Evolutionary conservation across 2,329 filamentous ascomycete species (phyloP).

Genomic region (Botrytis paeoniae): DNA sequence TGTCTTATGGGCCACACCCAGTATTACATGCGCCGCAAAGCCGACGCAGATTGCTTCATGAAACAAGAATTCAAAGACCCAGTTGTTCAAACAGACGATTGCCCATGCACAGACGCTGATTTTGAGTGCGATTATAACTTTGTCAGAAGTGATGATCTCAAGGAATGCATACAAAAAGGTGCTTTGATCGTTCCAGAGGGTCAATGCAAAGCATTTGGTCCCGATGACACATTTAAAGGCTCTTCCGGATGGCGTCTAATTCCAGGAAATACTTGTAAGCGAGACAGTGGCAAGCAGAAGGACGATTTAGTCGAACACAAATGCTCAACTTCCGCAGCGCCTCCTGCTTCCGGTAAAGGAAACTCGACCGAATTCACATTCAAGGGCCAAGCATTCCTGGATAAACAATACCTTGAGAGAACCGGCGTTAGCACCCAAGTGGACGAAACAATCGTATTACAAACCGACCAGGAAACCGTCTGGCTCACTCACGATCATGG

Average conservation of each 20-base stretch:
- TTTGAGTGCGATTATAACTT: slow-evolving; percentile 99
- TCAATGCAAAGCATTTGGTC: slow-evolving; percentile 57
- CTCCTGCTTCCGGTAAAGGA: slow-evolving; percentile 65
- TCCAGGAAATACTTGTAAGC: slow-evolving; percentile 73
- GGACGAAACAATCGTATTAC: slow-evolving; percentile 70
- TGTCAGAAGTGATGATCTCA: slow-evolving; percentile 60
- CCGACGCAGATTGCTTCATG: slow-evolving; percentile 84
- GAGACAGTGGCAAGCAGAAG: slow-evolving; percentile 58
- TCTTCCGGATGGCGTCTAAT: slow-evolving; percentile 91
- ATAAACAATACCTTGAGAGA: slow-evolving; percentile 76
- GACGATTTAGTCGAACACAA: slow-evolving; percentile 71
- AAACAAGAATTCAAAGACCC: slow-evolving; percentile 81
- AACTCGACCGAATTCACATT: slow-evolving; percentile 60
- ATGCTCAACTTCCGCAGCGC: slow-evolving; percentile 61
- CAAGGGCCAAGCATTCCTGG: slow-evolving; percentile 50
- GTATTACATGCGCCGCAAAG: slow-evolving; percentile 79
- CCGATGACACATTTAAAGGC: slow-evolving; percentile 69
- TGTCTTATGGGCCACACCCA: slow-evolving; percentile 98
- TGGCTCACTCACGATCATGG: slow-evolving; percentile 83
- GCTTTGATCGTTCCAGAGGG: slow-evolving; percentile 66
- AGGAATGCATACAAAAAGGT: slow-evolving; percentile 61
- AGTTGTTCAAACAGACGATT: slow-evolving; percentile 65
- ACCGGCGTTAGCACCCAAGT: slow-evolving; percentile 58
- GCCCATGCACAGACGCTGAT: slow-evolving; percentile 77
- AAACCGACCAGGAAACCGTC: slow-evolving; percentile 46